These are phyloP conservation scores for Nepenthes alata DNA, from an alignment of 179 eudicot genomes.

Conservation along the genomic window DNA sequence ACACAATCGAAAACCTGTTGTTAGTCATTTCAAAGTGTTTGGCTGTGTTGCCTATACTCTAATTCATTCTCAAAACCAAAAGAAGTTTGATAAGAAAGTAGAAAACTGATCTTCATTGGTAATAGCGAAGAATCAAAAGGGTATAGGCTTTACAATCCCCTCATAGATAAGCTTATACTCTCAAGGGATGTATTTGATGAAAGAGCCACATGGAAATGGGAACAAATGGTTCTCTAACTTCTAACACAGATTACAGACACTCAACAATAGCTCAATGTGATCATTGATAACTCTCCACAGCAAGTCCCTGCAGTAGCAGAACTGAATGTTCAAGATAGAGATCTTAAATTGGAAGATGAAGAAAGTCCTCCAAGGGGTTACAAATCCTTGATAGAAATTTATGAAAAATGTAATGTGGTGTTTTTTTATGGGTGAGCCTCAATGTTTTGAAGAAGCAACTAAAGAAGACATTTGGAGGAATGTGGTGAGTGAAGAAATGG, in stretches of 20 bases:
- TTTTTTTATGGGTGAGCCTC: slow-evolving; percentile 10
- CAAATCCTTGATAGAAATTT: no score
- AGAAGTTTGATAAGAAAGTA: slow-evolving; percentile 15
- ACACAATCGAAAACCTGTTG: slow-evolving; percentile 8
- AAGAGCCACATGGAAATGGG: slow-evolving; percentile 9
- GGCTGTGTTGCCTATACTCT: slow-evolving; percentile 14
- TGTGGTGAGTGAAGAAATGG: slow-evolving; percentile 15
- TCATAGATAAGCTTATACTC: neutral
- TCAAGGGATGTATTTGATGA: slow-evolving; percentile 17
- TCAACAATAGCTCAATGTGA: no score
- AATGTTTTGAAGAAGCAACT: slow-evolving; percentile 6
- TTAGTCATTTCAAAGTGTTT: slow-evolving; percentile 14
- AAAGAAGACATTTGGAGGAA: slow-evolving; percentile 8
- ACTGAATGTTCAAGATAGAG: no score
- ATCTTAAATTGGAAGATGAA: no score
- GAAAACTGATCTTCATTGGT: slow-evolving; percentile 13
- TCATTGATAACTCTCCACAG: no score
- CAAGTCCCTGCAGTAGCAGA: no score
- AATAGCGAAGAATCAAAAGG: slow-evolving; percentile 16
- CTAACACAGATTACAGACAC: neutral
- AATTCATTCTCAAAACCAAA: slow-evolving; percentile 3
- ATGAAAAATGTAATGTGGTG: no score
- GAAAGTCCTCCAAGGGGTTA: no score
- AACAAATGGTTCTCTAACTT: neutral
- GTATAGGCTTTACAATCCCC: slow-evolving; percentile 8